These are phyloP conservation scores for Psidium friedrichsthalianum DNA, from an alignment of 345 rosid genomes.

Conservation along the genomic window DNA sequence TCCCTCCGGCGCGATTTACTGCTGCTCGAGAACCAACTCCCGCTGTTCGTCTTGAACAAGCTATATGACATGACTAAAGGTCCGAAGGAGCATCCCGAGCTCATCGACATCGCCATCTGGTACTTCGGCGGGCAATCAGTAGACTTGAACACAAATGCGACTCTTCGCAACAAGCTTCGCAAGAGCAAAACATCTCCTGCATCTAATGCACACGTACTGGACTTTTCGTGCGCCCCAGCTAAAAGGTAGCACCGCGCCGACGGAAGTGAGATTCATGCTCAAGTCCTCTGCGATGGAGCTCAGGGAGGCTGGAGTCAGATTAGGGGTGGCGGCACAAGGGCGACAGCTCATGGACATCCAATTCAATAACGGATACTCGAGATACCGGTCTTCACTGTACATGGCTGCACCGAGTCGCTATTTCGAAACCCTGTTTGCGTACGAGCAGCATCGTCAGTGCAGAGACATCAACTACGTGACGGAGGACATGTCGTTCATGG, in stretches of 20 bases:
- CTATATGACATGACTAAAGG: background rate
- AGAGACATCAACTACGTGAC: too few species aligned
- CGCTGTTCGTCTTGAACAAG: background rate
- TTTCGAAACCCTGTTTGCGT: too few species aligned
- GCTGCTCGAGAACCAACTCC: background rate
- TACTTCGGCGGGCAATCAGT: too few species aligned
- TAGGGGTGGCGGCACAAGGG: background rate
- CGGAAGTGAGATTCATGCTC: rapidly evolving
- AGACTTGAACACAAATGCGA: too few species aligned
- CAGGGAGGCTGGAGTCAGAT: background rate
- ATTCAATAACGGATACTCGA: background rate
- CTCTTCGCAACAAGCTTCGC: too few species aligned
- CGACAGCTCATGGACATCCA: rapidly evolving
- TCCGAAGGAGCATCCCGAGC: rapidly evolving
- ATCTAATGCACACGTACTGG: rapidly evolving
- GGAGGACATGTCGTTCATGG: too few species aligned
- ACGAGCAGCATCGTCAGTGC: too few species aligned
- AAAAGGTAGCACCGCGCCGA: too few species aligned
- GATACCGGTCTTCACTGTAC: background rate
- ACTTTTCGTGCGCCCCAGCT: rapidly evolving
- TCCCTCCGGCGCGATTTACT: background rate
- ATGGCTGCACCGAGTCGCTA: too few species aligned
- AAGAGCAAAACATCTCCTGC: background rate
- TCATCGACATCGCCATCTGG: rapidly evolving
- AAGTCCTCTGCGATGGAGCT: background rate